These are phyloP conservation scores for Mortierella antarctica DNA, from an alignment of 192 early-diverging fungal species.

Conservation along the genomic window DNA sequence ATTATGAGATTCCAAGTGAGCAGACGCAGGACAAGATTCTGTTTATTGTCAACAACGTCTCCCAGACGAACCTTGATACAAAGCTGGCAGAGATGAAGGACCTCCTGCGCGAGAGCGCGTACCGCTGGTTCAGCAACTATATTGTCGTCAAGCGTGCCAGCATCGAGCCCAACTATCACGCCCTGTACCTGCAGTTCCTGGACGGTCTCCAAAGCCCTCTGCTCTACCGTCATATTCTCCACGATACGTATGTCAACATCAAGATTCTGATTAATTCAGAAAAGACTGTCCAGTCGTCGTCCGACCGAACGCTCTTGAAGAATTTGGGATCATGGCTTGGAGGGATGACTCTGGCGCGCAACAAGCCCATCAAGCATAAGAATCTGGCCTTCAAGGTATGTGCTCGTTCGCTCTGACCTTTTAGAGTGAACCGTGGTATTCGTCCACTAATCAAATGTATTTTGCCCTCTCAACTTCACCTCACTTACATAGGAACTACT, in stretches of 20 bases:
- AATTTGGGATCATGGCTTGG: conserved; percentile 99
- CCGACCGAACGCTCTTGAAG: conserved; percentile 91
- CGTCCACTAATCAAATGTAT: background rate
- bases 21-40: conserved; percentile 87
- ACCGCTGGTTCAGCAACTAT: conserved; percentile 95
- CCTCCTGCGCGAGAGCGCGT: conserved; percentile 70
- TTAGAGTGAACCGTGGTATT: background rate
- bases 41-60: conserved; percentile 97
- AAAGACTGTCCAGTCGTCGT: conserved; percentile 89
- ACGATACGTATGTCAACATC: conserved; percentile 92
- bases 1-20: conserved; percentile 54
- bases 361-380: conserved; percentile 96
- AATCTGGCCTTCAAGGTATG: conserved; percentile 90
- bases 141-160: conserved; percentile 95
- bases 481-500: conserved; percentile 76
- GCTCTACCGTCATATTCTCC: conserved; percentile 82
- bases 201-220: conserved; percentile 75
- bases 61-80: conserved; percentile 81
- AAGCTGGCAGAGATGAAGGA: conserved; percentile 85
- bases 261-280: conserved; percentile 92
- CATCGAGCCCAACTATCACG: conserved; percentile 97
- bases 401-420: background rate
- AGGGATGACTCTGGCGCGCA: conserved; percentile 94
- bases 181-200: conserved; percentile 88
- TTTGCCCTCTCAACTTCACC: conserved; percentile 9